Base-by-base conservation (phyloP, 495 filamentous ascomycete genomes). In the Mytilinidion resinicola region DNA sequence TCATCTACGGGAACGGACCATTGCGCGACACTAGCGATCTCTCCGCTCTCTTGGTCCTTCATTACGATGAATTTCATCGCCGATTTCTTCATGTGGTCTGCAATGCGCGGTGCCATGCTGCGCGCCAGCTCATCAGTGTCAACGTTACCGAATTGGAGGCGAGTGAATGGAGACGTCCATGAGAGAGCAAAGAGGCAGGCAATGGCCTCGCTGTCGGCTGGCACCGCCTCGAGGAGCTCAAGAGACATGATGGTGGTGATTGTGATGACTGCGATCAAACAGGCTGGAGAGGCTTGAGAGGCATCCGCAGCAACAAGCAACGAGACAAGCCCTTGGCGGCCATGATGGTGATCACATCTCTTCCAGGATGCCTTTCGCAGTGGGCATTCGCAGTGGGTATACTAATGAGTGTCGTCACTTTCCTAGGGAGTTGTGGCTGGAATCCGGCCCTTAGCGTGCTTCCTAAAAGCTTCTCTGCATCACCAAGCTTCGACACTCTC, bases 121-220 rank as follows among this genome's bases (percentile, higher is more conserved):
- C 35, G 30, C 11, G 56, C 60, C 3, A 63, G 55, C 20, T 21
- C n/a, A 9, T 35, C 10, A 0, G 55, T 34, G 34, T 59, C 51
- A 8, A 59, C 21, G 30, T 51, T 36, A n/a, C 60, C 55, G 46
- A 63, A 65, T 65, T 60, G 62, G 37, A 65, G 62, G 9, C 25
- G 53, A 4, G 62, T 57, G 50, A 65, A 60, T 0, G 57, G 52
- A 1, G 62, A 56, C 39, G 57, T 39, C 62, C 62, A 64, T 17
- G 56, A 60, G 7, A 36, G 47, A 10, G 57, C 44, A 48, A 64
- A 64, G 30, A 64, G 62, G 0, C 53, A 41, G n/a, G 62, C 62
- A 30, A 65, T 65, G 17, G 53, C 57, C 3, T 15, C 7, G 35
- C 44, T 42, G 39, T 64, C 61, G 3, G 46, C 37, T 9, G 35